phyloP scores from a whole-genome alignment of 805 yeast species.

The Pichia californica region DNA sequence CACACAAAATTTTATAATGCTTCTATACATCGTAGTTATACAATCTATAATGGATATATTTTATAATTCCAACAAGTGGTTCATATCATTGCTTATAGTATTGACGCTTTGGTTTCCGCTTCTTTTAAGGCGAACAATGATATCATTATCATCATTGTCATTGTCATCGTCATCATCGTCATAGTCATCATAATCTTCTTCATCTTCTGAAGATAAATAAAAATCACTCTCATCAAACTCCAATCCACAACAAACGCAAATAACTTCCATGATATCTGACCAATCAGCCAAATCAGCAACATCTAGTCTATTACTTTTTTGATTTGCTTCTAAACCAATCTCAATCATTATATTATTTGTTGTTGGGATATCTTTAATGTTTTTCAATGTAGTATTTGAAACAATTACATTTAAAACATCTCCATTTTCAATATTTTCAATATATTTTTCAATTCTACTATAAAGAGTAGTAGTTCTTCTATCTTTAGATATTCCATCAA shows the following conservation, averaged over 20 bases:
- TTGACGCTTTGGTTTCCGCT: neutral
- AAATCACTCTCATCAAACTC: conserved; percentile 32
- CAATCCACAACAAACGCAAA: conserved; percentile 26
- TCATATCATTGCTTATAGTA: neutral
- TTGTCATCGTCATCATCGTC: conserved; percentile 1
- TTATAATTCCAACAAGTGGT: no score
- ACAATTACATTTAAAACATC: conserved; percentile 18
- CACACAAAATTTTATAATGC: no score
- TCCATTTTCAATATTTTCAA: neutral
- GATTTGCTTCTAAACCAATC: conserved; percentile 16
- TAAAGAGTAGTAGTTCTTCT: no score
- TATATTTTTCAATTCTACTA: neutral
- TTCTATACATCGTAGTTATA: no score
- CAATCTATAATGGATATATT: no score
- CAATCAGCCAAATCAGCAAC: conserved; percentile 25
- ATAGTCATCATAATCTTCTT: conserved; percentile 11
- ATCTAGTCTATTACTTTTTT: conserved; percentile 11
- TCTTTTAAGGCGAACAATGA: neutral
- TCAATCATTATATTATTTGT: conserved; percentile 23
- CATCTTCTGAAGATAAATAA: conserved; percentile 14
- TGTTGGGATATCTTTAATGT: conserved; percentile 15
- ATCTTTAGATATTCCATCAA: no score
- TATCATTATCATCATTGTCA: neutral
- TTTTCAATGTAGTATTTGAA: conserved; percentile 20
- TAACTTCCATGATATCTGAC: conserved; percentile 33